Evolutionary conservation across 805 yeast species (phyloP).

Genomic region (Candida palmyrensis): DNA sequence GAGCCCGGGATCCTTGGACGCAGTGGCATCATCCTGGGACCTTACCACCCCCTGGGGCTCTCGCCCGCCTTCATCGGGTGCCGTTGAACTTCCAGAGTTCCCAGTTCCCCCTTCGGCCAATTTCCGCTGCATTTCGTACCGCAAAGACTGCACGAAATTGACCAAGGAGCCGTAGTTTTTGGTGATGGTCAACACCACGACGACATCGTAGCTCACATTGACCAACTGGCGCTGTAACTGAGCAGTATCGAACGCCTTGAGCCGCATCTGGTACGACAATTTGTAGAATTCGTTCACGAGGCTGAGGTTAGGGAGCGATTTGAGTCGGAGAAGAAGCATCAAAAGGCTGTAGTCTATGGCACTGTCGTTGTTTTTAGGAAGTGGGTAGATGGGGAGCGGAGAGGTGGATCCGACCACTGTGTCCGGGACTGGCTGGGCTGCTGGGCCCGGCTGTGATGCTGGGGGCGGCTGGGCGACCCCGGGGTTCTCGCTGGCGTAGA

Average conservation of each 20-base stretch:
- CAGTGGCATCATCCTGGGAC: no score
- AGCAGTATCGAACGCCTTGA: slow-evolving; percentile 7
- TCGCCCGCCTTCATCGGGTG: slow-evolving; percentile 1
- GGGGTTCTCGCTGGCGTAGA: slow-evolving; percentile 28
- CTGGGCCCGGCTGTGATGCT: background rate
- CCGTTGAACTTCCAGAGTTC: slow-evolving; percentile 2
- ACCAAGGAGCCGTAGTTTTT: slow-evolving; percentile 23
- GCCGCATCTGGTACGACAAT: slow-evolving; percentile 32
- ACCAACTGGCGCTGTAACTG: slow-evolving; percentile 15
- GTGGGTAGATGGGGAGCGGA: slow-evolving; percentile 21
- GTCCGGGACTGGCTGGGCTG: background rate
- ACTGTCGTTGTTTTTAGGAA: slow-evolving; percentile 32
- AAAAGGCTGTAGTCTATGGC: slow-evolving; percentile 22
- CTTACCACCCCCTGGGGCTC: background rate
- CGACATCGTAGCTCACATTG: slow-evolving; percentile 28
- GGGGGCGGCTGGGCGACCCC: slow-evolving; percentile 4
- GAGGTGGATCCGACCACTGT: background rate
- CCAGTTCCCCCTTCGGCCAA: slow-evolving; percentile 4
- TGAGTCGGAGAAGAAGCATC: slow-evolving; percentile 34
- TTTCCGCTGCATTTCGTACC: slow-evolving; percentile 12
- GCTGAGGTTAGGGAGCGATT: slow-evolving; percentile 36
- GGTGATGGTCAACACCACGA: slow-evolving; percentile 24
- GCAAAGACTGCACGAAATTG: slow-evolving; percentile 20
- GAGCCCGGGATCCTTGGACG: background rate
- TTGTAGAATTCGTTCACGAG: slow-evolving; percentile 42